These are phyloP conservation scores for Chlorella vulgaris DNA, from an alignment of 139 green algal genomes.

Conservation along the genomic window DNA sequence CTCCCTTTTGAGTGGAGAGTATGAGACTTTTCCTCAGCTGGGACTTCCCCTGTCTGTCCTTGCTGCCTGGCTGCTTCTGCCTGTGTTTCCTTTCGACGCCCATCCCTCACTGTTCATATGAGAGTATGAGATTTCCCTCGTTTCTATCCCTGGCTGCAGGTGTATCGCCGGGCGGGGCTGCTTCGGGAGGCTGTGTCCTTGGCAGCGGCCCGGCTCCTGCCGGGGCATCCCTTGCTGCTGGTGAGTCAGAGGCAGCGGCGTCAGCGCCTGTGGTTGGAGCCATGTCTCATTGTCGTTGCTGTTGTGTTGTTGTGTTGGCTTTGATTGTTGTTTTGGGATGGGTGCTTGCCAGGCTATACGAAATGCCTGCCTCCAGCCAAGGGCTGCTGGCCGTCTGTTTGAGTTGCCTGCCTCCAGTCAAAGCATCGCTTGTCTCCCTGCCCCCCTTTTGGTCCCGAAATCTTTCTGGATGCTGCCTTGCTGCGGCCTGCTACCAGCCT, in stretches of 20 bases:
- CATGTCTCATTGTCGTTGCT: too few species aligned
- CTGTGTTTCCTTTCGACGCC: too few species aligned
- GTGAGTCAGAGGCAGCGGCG: background rate
- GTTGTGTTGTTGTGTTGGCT: too few species aligned
- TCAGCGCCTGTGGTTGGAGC: too few species aligned
- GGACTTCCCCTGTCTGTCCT: too few species aligned
- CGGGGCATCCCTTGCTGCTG: slow-evolving; percentile 20
- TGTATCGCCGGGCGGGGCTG: slow-evolving; percentile 32
- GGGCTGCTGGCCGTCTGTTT: background rate
- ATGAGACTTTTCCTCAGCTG: too few species aligned
- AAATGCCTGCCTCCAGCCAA: background rate
- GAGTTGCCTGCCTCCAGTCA: background rate
- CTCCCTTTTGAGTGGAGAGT: too few species aligned
- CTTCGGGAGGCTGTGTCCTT: slow-evolving; percentile 33
- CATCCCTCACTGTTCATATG: too few species aligned
- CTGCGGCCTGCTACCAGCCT: too few species aligned
- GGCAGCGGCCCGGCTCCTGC: slow-evolving; percentile 31
- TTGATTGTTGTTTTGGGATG: background rate
- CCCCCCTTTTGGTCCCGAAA: background rate
- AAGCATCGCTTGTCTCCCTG: background rate
- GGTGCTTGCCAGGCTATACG: background rate
- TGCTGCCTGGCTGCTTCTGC: too few species aligned
- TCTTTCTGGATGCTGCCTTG: too few species aligned
- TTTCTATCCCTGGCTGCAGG: background rate
- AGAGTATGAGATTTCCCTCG: too few species aligned